phyloP scores from a whole-genome alignment of 2,329 filamentous ascomycete genomes.

The Chalaropsis ovoidea region DNA sequence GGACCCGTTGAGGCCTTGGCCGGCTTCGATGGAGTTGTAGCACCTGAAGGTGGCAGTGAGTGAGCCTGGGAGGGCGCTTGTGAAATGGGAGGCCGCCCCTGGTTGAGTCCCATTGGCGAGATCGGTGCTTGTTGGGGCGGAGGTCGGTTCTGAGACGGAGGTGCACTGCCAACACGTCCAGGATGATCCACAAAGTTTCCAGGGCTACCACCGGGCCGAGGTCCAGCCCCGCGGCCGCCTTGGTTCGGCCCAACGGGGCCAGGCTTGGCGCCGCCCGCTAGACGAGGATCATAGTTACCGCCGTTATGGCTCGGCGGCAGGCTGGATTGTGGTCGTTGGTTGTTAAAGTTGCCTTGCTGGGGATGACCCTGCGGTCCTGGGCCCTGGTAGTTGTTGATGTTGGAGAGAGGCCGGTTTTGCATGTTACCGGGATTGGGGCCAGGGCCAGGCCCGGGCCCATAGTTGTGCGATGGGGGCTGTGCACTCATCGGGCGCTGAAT shows the following conservation, averaged over 20 bases:
- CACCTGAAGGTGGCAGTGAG: background rate
- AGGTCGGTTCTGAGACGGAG: slow-evolving; percentile 29
- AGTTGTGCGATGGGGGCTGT: slow-evolving; percentile 18
- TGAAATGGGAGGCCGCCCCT: slow-evolving; percentile 27
- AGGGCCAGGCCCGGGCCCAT: slow-evolving; percentile 30
- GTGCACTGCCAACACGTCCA: slow-evolving; percentile 34
- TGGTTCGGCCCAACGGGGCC: slow-evolving; percentile 26
- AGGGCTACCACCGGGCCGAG: slow-evolving; percentile 28
- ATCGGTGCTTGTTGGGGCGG: slow-evolving; percentile 13
- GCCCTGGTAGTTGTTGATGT: slow-evolving; percentile 24
- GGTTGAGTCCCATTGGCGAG: slow-evolving; percentile 29
- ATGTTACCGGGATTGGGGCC: slow-evolving; percentile 31
- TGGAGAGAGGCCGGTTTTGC: slow-evolving; percentile 28
- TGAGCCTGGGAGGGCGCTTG: slow-evolving; percentile 28
- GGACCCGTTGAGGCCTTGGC: slow-evolving; percentile 37
- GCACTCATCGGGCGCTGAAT: slow-evolving; percentile 22
- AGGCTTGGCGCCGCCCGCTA: slow-evolving; percentile 30
- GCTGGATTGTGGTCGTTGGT: slow-evolving; percentile 13
- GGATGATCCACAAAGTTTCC: slow-evolving; percentile 25
- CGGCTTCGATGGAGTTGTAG: slow-evolving; percentile 33
- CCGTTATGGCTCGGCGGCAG: slow-evolving; percentile 29
- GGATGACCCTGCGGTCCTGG: slow-evolving; percentile 28
- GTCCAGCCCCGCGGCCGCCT: slow-evolving; percentile 27
- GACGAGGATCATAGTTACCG: slow-evolving; percentile 36
- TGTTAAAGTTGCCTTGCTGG: slow-evolving; percentile 26